phyloP scores from a whole-genome alignment of 345 rosid species.

The Linum usitatissimum region DNA sequence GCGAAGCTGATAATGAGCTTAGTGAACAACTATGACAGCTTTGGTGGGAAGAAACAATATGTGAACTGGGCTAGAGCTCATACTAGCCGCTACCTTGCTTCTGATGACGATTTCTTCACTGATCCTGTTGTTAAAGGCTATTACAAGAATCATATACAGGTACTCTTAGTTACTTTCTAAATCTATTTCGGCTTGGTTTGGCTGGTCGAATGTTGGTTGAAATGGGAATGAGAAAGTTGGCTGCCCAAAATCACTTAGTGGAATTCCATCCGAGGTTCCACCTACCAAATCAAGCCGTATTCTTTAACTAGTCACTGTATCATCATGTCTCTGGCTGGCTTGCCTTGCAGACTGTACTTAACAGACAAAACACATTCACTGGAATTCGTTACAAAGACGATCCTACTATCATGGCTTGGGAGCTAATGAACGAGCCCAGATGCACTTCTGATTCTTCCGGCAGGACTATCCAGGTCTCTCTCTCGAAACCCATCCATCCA shows the following conservation, averaged over 20 bases:
- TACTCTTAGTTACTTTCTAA: not conserved
- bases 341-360: conserved; percentile 18
- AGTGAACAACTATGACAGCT: conserved; percentile 23
- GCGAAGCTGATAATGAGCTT: conserved; percentile 23
- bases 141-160: conserved; percentile 23
- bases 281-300: too few relatives aligned
- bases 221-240: too few relatives aligned
- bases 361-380: conserved; percentile 21
- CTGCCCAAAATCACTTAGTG: too few relatives aligned
- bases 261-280: too few relatives aligned
- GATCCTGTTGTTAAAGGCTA: conserved; percentile 20
- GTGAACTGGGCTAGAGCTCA: conserved; percentile 20
- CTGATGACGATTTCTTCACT: conserved; percentile 27
- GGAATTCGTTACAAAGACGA: conserved; percentile 23
- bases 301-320: not conserved
- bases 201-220: too few relatives aligned
- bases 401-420: conserved; percentile 29
- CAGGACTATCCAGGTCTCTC: conserved; percentile 20
- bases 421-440: conserved; percentile 29
- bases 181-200: too few relatives aligned
- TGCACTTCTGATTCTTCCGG: conserved; percentile 27
- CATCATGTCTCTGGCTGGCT: conserved; percentile 1
- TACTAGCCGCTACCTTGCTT: conserved; percentile 11
- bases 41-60: conserved; percentile 28
- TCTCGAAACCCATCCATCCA: too few relatives aligned